phyloP scores from a whole-genome alignment of 495 filamentous ascomycete genomes.

The Aspergillus diversus region DNA sequence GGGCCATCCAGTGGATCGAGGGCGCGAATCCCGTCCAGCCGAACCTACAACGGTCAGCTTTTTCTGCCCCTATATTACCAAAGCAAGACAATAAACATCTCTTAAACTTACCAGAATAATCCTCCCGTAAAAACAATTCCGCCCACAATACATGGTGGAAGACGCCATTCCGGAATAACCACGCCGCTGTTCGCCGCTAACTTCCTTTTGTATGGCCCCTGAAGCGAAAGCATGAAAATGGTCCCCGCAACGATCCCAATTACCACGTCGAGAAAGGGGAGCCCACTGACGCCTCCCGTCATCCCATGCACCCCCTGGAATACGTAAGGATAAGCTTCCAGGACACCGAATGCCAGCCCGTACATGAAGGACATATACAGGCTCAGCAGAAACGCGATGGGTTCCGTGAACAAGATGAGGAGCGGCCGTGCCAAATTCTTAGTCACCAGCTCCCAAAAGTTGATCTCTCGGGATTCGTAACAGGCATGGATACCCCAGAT shows the following conservation, averaged over 20 bases:
- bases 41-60: slow-evolving; percentile 34
- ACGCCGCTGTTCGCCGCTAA: slow-evolving; percentile 31
- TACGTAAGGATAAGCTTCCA: slow-evolving; percentile 38
- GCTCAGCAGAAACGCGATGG: slow-evolving; percentile 46
- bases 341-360: slow-evolving; percentile 37
- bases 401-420: slow-evolving; percentile 46
- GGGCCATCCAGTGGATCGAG: slow-evolving; percentile 37
- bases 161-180: slow-evolving; percentile 40
- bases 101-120: slow-evolving; percentile 49
- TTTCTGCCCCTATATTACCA: too few species aligned
- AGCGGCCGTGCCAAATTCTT: slow-evolving; percentile 49
- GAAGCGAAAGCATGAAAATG: slow-evolving; percentile 27
- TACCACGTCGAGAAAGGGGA: slow-evolving; percentile 39
- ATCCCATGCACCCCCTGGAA: slow-evolving; percentile 37
- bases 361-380: slow-evolving; percentile 50
- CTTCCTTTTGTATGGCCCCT: slow-evolving; percentile 30
- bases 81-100: not conserved
- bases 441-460: slow-evolving; percentile 37
- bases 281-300: slow-evolving; percentile 31
- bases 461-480: slow-evolving; percentile 49
- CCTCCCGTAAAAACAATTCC: slow-evolving; percentile 51
- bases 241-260: slow-evolving; percentile 33
- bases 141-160: slow-evolving; percentile 50
- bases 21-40: slow-evolving; percentile 37
- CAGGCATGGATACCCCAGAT: slow-evolving; percentile 54